phyloP scores from a whole-genome alignment of 352 stramenopile species.

The Phytophthora tentaculata region DNA sequence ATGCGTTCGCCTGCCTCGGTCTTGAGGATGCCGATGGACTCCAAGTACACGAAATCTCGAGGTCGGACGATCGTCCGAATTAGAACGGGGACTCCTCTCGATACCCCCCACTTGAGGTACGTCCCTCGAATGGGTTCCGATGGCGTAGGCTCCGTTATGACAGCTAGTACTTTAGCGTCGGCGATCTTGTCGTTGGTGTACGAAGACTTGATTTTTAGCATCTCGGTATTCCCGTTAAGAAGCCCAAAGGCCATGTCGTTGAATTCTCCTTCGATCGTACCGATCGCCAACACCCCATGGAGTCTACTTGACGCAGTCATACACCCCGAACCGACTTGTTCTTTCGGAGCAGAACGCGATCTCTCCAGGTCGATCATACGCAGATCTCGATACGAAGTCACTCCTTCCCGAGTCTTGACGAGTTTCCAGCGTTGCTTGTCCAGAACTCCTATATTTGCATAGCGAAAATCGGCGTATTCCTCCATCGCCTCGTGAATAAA shows the following conservation, averaged over 20 bases:
- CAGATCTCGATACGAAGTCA: conserved; percentile 40
- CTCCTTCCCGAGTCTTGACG: conserved; percentile 34
- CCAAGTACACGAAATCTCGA: conserved; percentile 57
- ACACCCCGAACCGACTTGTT: conserved; percentile 30
- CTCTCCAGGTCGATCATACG: conserved; percentile 20
- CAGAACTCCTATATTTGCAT: conserved; percentile 30
- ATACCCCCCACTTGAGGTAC: conserved; percentile 53
- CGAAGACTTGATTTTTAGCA: conserved; percentile 43
- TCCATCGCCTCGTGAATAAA: conserved; percentile 45
- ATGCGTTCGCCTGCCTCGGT: conserved; percentile 37
- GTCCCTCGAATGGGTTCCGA: conserved; percentile 48
- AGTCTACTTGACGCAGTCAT: conserved; percentile 37
- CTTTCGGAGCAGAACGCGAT: conserved; percentile 24
- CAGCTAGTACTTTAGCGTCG: conserved; percentile 52
- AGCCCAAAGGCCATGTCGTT: conserved; percentile 52
- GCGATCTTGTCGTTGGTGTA: conserved; percentile 61
- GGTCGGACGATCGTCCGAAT: conserved; percentile 45
- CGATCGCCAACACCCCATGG: conserved; percentile 32
- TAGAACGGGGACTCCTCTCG: conserved; percentile 33
- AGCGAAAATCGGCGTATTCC: conserved; percentile 50
- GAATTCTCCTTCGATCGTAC: conserved; percentile 36
- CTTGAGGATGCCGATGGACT: conserved; percentile 42
- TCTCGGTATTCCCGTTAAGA: conserved; percentile 32
- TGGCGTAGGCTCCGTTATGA: conserved; percentile 39
- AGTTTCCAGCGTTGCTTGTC: conserved; percentile 50